Percentiles rank a stretch among this genome's conserved stretches.
Conservation (phyloP, 768 basidiomycete genomes). For the Porphyrellus cyaneotinctus region DNA sequence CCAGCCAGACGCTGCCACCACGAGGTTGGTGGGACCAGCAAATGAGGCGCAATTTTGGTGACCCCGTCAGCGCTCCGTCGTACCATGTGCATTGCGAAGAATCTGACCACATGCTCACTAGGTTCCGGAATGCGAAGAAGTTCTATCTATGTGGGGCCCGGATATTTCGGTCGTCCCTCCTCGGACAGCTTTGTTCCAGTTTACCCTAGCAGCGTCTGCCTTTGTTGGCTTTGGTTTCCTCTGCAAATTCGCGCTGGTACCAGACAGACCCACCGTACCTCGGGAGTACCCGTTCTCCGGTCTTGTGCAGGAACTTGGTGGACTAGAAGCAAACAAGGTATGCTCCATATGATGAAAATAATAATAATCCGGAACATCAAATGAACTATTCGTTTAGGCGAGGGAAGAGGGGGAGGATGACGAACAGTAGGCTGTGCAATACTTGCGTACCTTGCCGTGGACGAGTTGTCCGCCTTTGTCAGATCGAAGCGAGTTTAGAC, state of each 20-base stretch:
- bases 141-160: slow-evolving; percentile 85
- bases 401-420: slow-evolving; percentile 32
- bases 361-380: background rate
- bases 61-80: slow-evolving; percentile 50
- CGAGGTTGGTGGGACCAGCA: slow-evolving; percentile 73
- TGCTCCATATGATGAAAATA: slow-evolving; percentile 13
- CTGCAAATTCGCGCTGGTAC: slow-evolving; percentile 51
- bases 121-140: slow-evolving; percentile 79
- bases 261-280: slow-evolving; percentile 60
- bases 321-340: slow-evolving; percentile 76
- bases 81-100: background rate
- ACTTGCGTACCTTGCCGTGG: background rate
- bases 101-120: slow-evolving; percentile 30
- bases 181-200: slow-evolving; percentile 58
- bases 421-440: slow-evolving; percentile 30
- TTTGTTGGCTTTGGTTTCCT: slow-evolving; percentile 62
- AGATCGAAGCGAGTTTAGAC: background rate
- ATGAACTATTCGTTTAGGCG: slow-evolving; percentile 28
- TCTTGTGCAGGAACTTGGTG: slow-evolving; percentile 73
- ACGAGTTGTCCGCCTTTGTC: background rate
- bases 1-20: slow-evolving; percentile 59
- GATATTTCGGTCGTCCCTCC: slow-evolving; percentile 64
- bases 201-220: slow-evolving; percentile 55
- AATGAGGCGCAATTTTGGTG: slow-evolving; percentile 77
- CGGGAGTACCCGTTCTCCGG: slow-evolving; percentile 78